phyloP scores from a whole-genome alignment of 1,284 basidiomycete genomes.

The Sanghuangporus weigelae region DNA sequence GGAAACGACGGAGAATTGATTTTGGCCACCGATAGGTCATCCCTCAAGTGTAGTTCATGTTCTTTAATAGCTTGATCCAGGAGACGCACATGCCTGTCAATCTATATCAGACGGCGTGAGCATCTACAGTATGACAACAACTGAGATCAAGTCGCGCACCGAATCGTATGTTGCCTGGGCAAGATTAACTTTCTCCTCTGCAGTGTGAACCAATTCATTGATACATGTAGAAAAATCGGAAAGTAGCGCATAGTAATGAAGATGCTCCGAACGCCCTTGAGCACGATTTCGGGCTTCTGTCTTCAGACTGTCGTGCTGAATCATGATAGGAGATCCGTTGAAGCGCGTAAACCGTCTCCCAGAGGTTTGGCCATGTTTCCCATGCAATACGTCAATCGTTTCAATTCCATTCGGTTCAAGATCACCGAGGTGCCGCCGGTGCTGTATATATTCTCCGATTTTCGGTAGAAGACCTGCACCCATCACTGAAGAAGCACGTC shows the following conservation, averaged over 20 bases:
- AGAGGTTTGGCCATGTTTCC: background rate
- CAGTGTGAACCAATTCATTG: conserved; percentile 55
- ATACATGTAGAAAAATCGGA: conserved; percentile 29
- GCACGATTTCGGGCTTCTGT: background rate
- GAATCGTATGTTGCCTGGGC: conserved; percentile 64
- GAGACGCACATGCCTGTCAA: conserved; percentile 67
- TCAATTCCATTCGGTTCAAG: background rate
- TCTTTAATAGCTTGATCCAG: conserved; percentile 71
- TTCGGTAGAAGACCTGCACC: background rate
- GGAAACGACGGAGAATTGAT: background rate
- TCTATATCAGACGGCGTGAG: conserved; percentile 31
- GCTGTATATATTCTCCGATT: conserved; percentile 1
- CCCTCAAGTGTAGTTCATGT: conserved; percentile 29
- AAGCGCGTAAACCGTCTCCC: background rate
- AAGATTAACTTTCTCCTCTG: conserved; percentile 70
- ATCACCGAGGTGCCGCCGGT: background rate
- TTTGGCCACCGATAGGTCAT: background rate
- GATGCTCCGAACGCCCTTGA: background rate
- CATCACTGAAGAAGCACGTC: background rate
- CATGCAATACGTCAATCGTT: background rate
- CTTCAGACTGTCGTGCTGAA: background rate
- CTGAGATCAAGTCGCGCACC: conserved; percentile 33
- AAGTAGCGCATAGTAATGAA: background rate
- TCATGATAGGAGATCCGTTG: background rate
- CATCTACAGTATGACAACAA: background rate